Evolutionary conservation across 2,329 filamentous ascomycete species (phyloP).

Genomic region (Aureobasidium lini): DNA sequence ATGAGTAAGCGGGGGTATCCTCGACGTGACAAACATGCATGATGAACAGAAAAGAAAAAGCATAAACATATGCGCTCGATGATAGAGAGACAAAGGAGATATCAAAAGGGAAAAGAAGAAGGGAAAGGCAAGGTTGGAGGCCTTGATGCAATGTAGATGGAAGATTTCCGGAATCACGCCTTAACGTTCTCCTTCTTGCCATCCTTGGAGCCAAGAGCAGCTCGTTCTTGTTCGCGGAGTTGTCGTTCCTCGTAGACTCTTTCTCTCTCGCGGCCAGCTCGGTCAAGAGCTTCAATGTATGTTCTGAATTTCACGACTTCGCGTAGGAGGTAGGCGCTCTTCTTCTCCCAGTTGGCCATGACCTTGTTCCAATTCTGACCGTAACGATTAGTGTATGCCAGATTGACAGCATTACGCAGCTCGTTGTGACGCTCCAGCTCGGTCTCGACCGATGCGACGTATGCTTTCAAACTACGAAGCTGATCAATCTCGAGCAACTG

Average conservation of each 20-base stretch:
- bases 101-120: background rate
- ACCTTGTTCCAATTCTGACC: conserved; percentile 74
- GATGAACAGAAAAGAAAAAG: background rate
- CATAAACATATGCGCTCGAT: background rate
- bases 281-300: conserved; percentile 78
- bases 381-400: conserved; percentile 77
- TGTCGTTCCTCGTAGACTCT: conserved; percentile 45
- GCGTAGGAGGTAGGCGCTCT: conserved; percentile 80
- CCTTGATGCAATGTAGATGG: background rate
- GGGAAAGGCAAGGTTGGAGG: background rate
- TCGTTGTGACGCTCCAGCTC: conserved; percentile 85
- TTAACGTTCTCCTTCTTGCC: conserved; percentile 5
- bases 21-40: conserved; percentile 8
- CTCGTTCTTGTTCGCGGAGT: conserved; percentile 5
- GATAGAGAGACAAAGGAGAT: background rate
- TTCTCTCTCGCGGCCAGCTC: conserved; percentile 61
- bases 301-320: conserved; percentile 97
- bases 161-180: background rate
- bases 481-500: conserved; percentile 74
- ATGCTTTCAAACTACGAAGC: conserved; percentile 62
- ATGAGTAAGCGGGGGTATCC: conserved; percentile 3
- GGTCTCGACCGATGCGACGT: conserved; percentile 77
- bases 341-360: conserved; percentile 95
- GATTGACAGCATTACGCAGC: conserved; percentile 74
- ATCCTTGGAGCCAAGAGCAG: background rate